These are phyloP conservation scores for Dryas integrifolia DNA, from an alignment of 331 rosid species.

Conservation along the genomic window DNA sequence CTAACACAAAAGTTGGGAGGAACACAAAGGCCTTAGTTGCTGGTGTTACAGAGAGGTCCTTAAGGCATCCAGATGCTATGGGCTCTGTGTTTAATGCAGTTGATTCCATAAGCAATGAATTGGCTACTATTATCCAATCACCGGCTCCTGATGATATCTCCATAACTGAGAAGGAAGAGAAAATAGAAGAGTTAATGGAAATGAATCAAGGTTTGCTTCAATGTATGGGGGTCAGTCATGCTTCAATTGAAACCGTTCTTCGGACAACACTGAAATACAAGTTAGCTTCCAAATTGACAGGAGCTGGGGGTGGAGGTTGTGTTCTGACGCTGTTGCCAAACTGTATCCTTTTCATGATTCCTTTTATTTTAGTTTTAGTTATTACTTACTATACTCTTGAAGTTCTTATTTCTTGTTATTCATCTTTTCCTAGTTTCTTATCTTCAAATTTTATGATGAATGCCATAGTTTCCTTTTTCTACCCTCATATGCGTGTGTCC, in stretches of 20 bases:
- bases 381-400: not conserved
- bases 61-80: constrained; percentile 83
- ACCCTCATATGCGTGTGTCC: no score
- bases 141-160: constrained; percentile 52
- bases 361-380: constrained; percentile 14
- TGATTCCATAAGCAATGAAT: constrained; percentile 78
- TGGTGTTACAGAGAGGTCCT: constrained; percentile 80
- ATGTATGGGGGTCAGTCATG: constrained; percentile 91
- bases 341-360: constrained; percentile 61
- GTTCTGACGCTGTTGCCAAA: constrained; percentile 91
- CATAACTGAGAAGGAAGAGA: constrained; percentile 65
- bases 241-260: constrained; percentile 83
- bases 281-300: constrained; percentile 87
- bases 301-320: constrained; percentile 99
- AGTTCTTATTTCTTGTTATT: not conserved
- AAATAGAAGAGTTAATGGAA: constrained; percentile 83
- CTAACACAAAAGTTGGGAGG: constrained; percentile 90
- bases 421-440: not conserved
- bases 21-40: constrained; percentile 96
- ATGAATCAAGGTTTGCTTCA: constrained; percentile 98
- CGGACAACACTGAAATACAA: constrained; percentile 79
- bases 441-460: constrained; percentile 1
- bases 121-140: constrained; percentile 64
- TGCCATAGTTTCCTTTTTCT: no score
- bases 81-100: constrained; percentile 76